Evolutionary conservation across 1,139 yeast genomes (phyloP).

Genomic region (Debaryomyces robertsiae): DNA sequence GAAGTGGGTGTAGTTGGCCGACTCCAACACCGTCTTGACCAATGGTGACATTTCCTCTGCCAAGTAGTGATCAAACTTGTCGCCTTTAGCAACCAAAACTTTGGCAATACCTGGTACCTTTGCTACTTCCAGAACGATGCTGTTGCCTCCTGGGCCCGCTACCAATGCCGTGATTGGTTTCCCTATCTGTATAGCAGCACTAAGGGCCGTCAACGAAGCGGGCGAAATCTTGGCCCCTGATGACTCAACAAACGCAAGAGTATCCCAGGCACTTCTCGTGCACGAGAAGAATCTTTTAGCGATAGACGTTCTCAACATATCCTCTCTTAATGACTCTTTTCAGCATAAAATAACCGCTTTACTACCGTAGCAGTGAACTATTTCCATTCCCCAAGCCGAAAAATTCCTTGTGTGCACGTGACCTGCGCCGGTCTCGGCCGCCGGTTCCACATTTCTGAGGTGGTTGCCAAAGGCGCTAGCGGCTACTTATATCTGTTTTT

Average conservation of each 20-base stretch:
- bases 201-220: slow-evolving; percentile 64
- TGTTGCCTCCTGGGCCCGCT: slow-evolving; percentile 55
- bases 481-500: too few relatives aligned
- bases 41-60: slow-evolving; percentile 72
- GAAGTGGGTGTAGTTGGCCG: slow-evolving; percentile 61
- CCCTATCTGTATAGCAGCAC: slow-evolving; percentile 66
- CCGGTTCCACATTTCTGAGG: too few relatives aligned
- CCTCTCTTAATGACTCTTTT: neutral
- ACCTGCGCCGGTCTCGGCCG: slow-evolving; percentile 12
- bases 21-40: slow-evolving; percentile 46
- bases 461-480: too few relatives aligned
- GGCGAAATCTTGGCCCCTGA: slow-evolving; percentile 56
- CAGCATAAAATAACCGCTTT: neutral
- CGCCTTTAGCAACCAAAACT: slow-evolving; percentile 53
- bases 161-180: slow-evolving; percentile 66
- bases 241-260: slow-evolving; percentile 77
- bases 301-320: slow-evolving; percentile 23
- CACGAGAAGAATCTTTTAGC: slow-evolving; percentile 36
- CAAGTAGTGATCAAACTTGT: slow-evolving; percentile 54
- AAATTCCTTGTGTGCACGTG: slow-evolving; percentile 7
- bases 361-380: too few relatives aligned
- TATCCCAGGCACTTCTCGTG: slow-evolving; percentile 34
- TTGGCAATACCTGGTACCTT: slow-evolving; percentile 45
- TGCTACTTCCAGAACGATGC: slow-evolving; percentile 40
- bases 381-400: too few relatives aligned